Evolutionary conservation across 2,329 filamentous ascomycete species (phyloP), one percentile per base, ranked within the genome.

Genomic region (Colletotrichum godetiae): DNA sequence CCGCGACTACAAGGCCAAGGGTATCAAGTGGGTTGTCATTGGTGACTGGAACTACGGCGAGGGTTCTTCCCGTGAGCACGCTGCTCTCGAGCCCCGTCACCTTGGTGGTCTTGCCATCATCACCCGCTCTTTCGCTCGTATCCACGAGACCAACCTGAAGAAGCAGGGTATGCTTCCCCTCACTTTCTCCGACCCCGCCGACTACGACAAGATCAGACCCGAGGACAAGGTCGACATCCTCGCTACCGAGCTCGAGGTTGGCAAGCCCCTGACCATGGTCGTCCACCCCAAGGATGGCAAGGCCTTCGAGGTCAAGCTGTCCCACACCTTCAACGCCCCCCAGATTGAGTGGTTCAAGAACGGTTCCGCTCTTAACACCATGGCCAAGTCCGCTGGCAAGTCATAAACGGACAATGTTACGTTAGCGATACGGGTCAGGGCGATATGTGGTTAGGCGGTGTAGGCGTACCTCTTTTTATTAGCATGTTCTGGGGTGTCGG

Each of bases 21-120:
- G 95, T 74, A 93, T 98, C 85, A 92, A 92, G 87, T 99, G 97
- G 97, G 95, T 98, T 82, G 97, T 99, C 77, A 86, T 99, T 82
- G 97, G 97, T 88, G 97, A 98, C 91, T 98, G 95, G 95, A 99
- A 99, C 91, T 98, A 98, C 87, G 97, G 97, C 78, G 97, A 99
- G 88, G 97, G 97, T 79, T 94, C 92, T 83, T 98, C 97, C 76
- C 95, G 97, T 90, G 97, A 99, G 90, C 97, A 99, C 84, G 97
- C 97, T 79, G 97, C 97, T 85, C 92, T 99, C 75, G 96, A 99
- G 90, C 97, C 97, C 82, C 93, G 97, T 84, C 96, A 98, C 88
- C 92, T 99, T 77, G 97, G 97, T 82, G 97, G 96, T 85, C 91
- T 98, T 81, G 97, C 96, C 81, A 98, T 99, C 88, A 97, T 99